Percentiles rank a stretch among this genome's conserved stretches.
These are phyloP conservation scores for Ogataea corticis DNA, from an alignment of 805 yeast species.

Conservation along the genomic window DNA sequence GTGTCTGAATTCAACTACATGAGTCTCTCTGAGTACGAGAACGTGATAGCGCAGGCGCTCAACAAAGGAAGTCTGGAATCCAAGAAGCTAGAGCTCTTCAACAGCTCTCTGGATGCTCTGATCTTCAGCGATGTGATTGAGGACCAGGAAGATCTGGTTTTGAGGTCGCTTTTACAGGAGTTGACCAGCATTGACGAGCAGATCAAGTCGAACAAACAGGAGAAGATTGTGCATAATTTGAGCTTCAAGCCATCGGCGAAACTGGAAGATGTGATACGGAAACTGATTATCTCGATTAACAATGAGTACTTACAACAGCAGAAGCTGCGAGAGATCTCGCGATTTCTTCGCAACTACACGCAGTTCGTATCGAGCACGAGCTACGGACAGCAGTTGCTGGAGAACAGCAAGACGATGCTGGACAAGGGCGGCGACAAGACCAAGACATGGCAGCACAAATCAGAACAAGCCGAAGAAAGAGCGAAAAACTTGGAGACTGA, in stretches of 20 bases:
- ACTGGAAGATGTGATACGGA: slow-evolving; percentile 55
- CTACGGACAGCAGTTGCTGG: not conserved
- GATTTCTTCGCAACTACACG: slow-evolving; percentile 53
- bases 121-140: slow-evolving; percentile 38
- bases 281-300: slow-evolving; percentile 54
- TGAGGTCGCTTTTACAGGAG: slow-evolving; percentile 26
- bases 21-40: slow-evolving; percentile 37
- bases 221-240: slow-evolving; percentile 57
- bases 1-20: slow-evolving; percentile 73
- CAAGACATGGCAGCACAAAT: slow-evolving; percentile 8
- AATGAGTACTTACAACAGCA: slow-evolving; percentile 60
- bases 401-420: slow-evolving; percentile 3
- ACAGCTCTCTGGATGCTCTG: slow-evolving; percentile 37
- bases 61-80: slow-evolving; percentile 29
- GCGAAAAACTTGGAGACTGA: slow-evolving; percentile 22
- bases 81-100: slow-evolving; percentile 34
- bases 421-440: slow-evolving; percentile 1
- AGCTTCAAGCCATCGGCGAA: slow-evolving; percentile 57
- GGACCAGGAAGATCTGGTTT: slow-evolving; percentile 33
- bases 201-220: slow-evolving; percentile 35
- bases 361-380: slow-evolving; percentile 12
- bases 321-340: slow-evolving; percentile 53
- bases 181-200: slow-evolving; percentile 26
- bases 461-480: slow-evolving; percentile 23
- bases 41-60: slow-evolving; percentile 24